Evolutionary conservation across 2,329 filamentous ascomycete genomes (phyloP).

Genomic region (Penicillium decumbens): DNA sequence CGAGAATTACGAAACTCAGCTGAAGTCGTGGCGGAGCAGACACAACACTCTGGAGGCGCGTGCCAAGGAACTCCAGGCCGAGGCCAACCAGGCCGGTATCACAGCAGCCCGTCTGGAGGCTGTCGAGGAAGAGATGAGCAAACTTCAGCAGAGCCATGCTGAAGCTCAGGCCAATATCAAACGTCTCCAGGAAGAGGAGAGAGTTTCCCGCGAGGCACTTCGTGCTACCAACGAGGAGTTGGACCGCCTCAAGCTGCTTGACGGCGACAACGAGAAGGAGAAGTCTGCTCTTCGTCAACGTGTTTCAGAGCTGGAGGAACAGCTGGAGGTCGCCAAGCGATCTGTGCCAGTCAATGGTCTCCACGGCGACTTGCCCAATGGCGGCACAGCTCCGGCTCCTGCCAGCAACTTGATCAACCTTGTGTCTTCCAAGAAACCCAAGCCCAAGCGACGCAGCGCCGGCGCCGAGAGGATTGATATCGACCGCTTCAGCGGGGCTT

Average conservation of each 20-base stretch:
- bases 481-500: constrained; percentile 86
- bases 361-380: constrained; percentile 61
- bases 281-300: constrained; percentile 82
- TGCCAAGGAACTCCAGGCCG: constrained; percentile 88
- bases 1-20: constrained; percentile 90
- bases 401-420: constrained; percentile 86
- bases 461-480: constrained; percentile 78
- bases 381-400: constrained; percentile 52
- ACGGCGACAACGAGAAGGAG: constrained; percentile 74
- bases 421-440: constrained; percentile 94
- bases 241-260: constrained; percentile 70
- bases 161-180: constrained; percentile 89
- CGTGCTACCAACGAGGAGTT: constrained; percentile 74
- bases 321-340: constrained; percentile 81
- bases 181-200: constrained; percentile 90
- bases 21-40: constrained; percentile 91
- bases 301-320: constrained; percentile 82
- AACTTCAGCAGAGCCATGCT: constrained; percentile 80
- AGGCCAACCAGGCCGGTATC: constrained; percentile 97
- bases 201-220: constrained; percentile 74
- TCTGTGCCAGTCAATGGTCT: constrained; percentile 64
- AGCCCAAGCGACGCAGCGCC: constrained; percentile 73
- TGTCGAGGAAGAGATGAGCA: constrained; percentile 94
- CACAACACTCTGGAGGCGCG: constrained; percentile 85
- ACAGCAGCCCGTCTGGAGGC: constrained; percentile 82